Conservation (phyloP, 2,329 filamentous ascomycete species). For the Gnomoniopsis smithogilvyi region DNA sequence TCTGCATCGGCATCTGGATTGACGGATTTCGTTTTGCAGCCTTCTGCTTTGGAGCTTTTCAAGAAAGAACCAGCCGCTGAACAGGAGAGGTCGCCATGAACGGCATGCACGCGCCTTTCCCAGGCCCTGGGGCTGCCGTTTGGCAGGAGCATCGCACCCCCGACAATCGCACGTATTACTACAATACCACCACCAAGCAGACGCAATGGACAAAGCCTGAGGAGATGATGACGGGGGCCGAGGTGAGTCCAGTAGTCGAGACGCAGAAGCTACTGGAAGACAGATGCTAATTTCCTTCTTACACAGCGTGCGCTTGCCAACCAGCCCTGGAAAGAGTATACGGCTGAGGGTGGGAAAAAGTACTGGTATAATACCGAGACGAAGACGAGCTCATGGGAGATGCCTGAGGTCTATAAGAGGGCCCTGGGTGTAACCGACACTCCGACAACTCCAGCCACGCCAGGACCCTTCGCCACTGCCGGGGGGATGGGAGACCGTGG, state of each 20-base stretch:
- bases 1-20: neutral
- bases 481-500: constrained; percentile 33
- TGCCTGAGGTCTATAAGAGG: constrained; percentile 78
- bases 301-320: constrained; percentile 71
- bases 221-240: constrained; percentile 78
- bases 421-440: constrained; percentile 61
- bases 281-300: constrained; percentile 10
- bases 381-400: constrained; percentile 91
- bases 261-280: constrained; percentile 17
- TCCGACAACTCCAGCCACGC: constrained; percentile 38
- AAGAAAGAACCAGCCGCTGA: neutral
- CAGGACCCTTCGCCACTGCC: constrained; percentile 41
- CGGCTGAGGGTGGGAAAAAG: constrained; percentile 77
- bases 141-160: constrained; percentile 82
- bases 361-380: constrained; percentile 96
- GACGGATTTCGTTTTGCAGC: neutral
- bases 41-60: neutral
- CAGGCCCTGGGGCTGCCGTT: constrained; percentile 31
- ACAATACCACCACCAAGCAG: constrained; percentile 78
- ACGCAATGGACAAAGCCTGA: constrained; percentile 95
- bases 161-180: constrained; percentile 88
- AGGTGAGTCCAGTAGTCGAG: constrained; percentile 53
- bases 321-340: constrained; percentile 92
- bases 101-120: constrained; percentile 43
- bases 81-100: constrained; percentile 46